Percentiles rank a stretch among this genome's conserved stretches.
Evolutionary conservation across 352 stramenopile species (phyloP).

Genomic region (Globisporangium paroecandrum): DNA sequence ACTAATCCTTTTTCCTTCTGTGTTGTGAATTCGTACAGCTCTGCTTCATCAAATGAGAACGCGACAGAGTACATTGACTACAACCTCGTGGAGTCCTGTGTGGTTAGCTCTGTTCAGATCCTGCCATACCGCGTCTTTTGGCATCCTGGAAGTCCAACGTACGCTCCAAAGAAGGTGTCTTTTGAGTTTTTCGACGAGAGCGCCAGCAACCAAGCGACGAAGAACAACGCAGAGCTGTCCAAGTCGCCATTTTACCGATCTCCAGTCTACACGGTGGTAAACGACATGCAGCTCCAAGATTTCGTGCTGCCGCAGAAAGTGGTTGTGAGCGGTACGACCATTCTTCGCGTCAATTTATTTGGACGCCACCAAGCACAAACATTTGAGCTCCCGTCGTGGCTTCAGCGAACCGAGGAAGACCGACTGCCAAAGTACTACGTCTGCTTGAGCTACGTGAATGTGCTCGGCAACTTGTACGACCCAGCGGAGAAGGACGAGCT

Average conservation of each 20-base stretch:
- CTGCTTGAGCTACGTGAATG: conserved; percentile 76
- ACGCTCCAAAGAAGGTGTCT: conserved; percentile 58
- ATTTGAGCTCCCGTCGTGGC: conserved; percentile 55
- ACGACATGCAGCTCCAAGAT: conserved; percentile 70
- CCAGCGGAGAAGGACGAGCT: conserved; percentile 10
- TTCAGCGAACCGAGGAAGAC: conserved; percentile 40
- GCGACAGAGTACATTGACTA: conserved; percentile 79
- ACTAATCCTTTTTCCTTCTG: background rate
- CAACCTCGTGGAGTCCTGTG: conserved; percentile 42
- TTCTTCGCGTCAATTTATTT: conserved; percentile 59
- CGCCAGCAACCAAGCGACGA: background rate
- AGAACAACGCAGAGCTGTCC: background rate
- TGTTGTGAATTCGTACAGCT: conserved; percentile 25
- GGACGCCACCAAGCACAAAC: conserved; percentile 72
- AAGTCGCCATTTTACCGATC: conserved; percentile 52
- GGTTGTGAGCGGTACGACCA: conserved; percentile 31
- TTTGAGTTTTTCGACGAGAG: conserved; percentile 62
- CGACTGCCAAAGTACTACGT: conserved; percentile 71
- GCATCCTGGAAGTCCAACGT: conserved; percentile 70
- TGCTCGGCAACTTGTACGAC: conserved; percentile 41
- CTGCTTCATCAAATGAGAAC: conserved; percentile 54
- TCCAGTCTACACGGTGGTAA: conserved; percentile 47
- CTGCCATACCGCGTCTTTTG: conserved; percentile 81
- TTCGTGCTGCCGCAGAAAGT: conserved; percentile 55
- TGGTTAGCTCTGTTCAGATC: conserved; percentile 62